These are phyloP conservation scores for Truncatella angustata DNA, from an alignment of 2,329 filamentous ascomycete genomes.

Conservation along the genomic window DNA sequence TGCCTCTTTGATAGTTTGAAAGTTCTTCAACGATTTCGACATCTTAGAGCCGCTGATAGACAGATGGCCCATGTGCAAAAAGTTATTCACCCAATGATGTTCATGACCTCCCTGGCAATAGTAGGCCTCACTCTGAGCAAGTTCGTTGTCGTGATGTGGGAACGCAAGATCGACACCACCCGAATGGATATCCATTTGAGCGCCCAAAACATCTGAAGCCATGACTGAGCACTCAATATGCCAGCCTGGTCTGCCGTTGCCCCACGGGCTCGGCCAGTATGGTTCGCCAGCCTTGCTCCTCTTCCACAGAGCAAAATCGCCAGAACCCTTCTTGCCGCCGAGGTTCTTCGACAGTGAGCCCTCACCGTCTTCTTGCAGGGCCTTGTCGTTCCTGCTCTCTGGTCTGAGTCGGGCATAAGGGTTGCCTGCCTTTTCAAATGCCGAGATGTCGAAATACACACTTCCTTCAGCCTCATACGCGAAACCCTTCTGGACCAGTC, in stretches of 20 bases:
- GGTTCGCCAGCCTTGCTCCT: slow-evolving; percentile 89
- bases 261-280: slow-evolving; percentile 86
- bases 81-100: slow-evolving; percentile 91
- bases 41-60: slow-evolving; percentile 90
- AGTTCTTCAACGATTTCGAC: slow-evolving; percentile 95
- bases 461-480: slow-evolving; percentile 81
- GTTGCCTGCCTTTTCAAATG: slow-evolving; percentile 83
- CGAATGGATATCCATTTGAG: slow-evolving; percentile 87
- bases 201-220: slow-evolving; percentile 84
- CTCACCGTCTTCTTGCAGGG: slow-evolving; percentile 84
- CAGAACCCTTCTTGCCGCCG: slow-evolving; percentile 68
- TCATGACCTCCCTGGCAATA: slow-evolving; percentile 51
- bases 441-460: slow-evolving; percentile 88
- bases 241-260: slow-evolving; percentile 86
- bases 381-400: slow-evolving; percentile 80
- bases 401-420: slow-evolving; percentile 83
- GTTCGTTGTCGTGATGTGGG: slow-evolving; percentile 85
- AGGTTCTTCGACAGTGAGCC: slow-evolving; percentile 68
- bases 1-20: slow-evolving; percentile 87
- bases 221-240: slow-evolving; percentile 97
- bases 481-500: slow-evolving; percentile 80
- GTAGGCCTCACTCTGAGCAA: slow-evolving; percentile 77
- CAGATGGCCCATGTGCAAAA: slow-evolving; percentile 91
- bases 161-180: slow-evolving; percentile 90
- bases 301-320: slow-evolving; percentile 95